Evolutionary conservation across 2,329 filamentous ascomycete genomes (phyloP).

Genomic region (Rhinocladiella similis): DNA sequence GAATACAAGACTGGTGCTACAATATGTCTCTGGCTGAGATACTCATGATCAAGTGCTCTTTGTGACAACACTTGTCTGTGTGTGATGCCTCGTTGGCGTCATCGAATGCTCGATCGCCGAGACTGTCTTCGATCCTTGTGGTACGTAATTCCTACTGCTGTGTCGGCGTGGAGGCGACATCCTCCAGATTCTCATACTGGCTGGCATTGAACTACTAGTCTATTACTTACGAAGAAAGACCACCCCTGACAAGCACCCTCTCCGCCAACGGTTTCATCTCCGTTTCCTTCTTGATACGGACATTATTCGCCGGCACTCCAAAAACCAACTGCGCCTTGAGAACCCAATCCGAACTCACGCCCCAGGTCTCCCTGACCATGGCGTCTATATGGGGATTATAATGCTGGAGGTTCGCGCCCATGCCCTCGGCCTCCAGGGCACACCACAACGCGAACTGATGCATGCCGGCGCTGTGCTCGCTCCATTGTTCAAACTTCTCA

Average conservation of each 20-base stretch:
- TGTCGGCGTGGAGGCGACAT: too few relatives aligned
- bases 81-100: too few relatives aligned
- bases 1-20: too few relatives aligned
- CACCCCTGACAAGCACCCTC: not conserved
- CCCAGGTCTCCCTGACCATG: slow-evolving; percentile 69
- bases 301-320: slow-evolving; percentile 44
- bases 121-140: too few relatives aligned
- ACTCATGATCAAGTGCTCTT: too few relatives aligned
- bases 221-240: too few relatives aligned
- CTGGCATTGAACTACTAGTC: too few relatives aligned
- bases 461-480: slow-evolving; percentile 76
- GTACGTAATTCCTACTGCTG: too few relatives aligned
- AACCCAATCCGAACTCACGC: slow-evolving; percentile 70
- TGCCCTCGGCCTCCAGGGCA: slow-evolving; percentile 77
- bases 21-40: too few relatives aligned
- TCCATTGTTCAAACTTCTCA: slow-evolving; percentile 81
- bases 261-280: not conserved
- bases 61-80: too few relatives aligned
- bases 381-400: slow-evolving; percentile 85
- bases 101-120: too few relatives aligned
- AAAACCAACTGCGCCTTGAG: slow-evolving; percentile 85
- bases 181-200: too few relatives aligned
- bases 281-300: not conserved
- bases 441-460: slow-evolving; percentile 65
- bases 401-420: slow-evolving; percentile 88